These are phyloP conservation scores for Gynochthodes officinalis DNA, from an alignment of 257 asterid genomes.

Conservation along the genomic window DNA sequence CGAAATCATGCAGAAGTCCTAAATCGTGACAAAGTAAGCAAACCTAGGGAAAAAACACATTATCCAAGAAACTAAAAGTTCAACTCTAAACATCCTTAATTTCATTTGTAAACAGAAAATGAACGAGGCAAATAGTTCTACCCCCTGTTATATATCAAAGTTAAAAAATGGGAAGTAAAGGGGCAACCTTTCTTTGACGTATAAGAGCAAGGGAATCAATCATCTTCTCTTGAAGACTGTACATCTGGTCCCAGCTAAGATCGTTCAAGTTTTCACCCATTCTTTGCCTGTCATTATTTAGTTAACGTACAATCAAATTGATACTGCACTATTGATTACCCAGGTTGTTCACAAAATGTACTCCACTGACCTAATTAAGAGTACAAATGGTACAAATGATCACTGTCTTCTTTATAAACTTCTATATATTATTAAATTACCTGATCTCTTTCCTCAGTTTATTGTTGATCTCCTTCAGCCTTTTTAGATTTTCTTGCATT, in stretches of 20 bases:
- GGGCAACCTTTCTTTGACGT: constrained; percentile 32
- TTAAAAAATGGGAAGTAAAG: background rate
- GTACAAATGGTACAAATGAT: too few species aligned
- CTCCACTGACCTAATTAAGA: background rate
- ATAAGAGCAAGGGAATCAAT: constrained; percentile 23
- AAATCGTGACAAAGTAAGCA: too few species aligned
- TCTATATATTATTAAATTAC: constrained; percentile 20
- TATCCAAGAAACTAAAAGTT: background rate
- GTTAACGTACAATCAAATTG: background rate
- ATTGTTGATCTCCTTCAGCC: constrained; percentile 38
- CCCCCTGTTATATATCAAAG: too few species aligned
- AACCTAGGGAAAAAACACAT: too few species aligned
- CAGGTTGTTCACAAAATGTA: too few species aligned
- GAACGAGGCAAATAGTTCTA: background rate
- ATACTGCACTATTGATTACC: background rate
- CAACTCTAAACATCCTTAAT: background rate
- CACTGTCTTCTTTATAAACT: too few species aligned
- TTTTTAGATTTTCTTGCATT: constrained; percentile 51
- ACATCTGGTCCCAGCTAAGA: constrained; percentile 31
- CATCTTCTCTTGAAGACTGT: constrained; percentile 28
- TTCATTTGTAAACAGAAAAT: background rate
- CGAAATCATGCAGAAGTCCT: too few species aligned
- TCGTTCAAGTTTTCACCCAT: constrained; percentile 40
- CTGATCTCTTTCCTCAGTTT: constrained; percentile 40
- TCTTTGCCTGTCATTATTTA: constrained; percentile 28